A percentile compares a stretch with the other conserved stretches of the same genome.
Evolutionary conservation across 1,284 basidiomycete species (phyloP).

Genomic region (Coniferiporia weirii): DNA sequence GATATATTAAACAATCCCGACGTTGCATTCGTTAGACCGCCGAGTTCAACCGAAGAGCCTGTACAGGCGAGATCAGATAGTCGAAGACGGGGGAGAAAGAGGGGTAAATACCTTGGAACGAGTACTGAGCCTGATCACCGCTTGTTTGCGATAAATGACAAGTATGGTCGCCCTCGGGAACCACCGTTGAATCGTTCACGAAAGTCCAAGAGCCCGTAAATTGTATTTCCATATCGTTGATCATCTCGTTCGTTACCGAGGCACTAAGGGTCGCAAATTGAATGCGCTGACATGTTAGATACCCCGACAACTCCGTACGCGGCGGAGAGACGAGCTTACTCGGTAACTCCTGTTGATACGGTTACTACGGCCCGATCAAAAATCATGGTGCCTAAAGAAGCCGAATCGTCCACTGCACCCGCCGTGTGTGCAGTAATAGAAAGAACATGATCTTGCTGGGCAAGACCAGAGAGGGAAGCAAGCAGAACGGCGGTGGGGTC

Average conservation of each 20-base stretch:
- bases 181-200: slow-evolving; percentile 25
- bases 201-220: slow-evolving; percentile 50
- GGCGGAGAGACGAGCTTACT: slow-evolving; percentile 11
- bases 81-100: neutral
- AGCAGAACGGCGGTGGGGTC: slow-evolving; percentile 25
- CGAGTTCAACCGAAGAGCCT: slow-evolving; percentile 47
- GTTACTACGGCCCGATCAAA: slow-evolving; percentile 27
- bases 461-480: slow-evolving; percentile 27
- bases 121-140: slow-evolving; percentile 12
- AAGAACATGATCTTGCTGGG: slow-evolving; percentile 26
- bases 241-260: slow-evolving; percentile 29
- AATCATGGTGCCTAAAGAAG: slow-evolving; percentile 17
- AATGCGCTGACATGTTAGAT: slow-evolving; percentile 10
- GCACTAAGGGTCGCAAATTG: slow-evolving; percentile 29
- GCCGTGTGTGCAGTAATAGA: slow-evolving; percentile 25
- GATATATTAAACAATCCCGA: slow-evolving; percentile 55
- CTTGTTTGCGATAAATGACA: slow-evolving; percentile 14
- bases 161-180: slow-evolving; percentile 14
- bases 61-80: neutral
- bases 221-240: slow-evolving; percentile 38
- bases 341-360: slow-evolving; percentile 12
- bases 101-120: slow-evolving; percentile 16
- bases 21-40: slow-evolving; percentile 47
- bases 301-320: slow-evolving; percentile 5
- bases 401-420: slow-evolving; percentile 19